phyloP scores from a whole-genome alignment of 1,139 yeast species.

The Pichia sp. region DNA sequence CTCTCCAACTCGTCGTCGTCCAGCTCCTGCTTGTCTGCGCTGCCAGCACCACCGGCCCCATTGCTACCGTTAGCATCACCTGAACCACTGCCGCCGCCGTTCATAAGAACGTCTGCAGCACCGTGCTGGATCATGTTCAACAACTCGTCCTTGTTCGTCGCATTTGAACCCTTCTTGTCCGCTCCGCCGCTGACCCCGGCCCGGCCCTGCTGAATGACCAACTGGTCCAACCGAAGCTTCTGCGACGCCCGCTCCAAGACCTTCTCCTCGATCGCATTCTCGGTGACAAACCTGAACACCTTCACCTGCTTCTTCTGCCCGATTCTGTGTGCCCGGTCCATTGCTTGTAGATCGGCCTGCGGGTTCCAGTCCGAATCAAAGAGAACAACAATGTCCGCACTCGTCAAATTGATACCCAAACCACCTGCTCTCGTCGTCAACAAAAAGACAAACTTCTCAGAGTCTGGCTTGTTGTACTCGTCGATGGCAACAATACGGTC shows the following conservation, averaged over 20 bases:
- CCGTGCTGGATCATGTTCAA: slow-evolving; percentile 79
- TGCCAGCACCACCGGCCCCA: background rate
- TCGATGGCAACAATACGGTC: slow-evolving; percentile 75
- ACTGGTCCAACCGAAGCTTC: slow-evolving; percentile 69
- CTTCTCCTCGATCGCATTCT: slow-evolving; percentile 77
- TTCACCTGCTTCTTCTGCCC: slow-evolving; percentile 81
- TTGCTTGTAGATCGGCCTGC: slow-evolving; percentile 81
- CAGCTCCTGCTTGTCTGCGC: slow-evolving; percentile 30
- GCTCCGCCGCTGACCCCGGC: slow-evolving; percentile 22
- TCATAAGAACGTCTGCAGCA: slow-evolving; percentile 58
- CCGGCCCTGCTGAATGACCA: slow-evolving; percentile 77
- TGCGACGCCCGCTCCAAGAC: slow-evolving; percentile 78
- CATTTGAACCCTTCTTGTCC: slow-evolving; percentile 34
- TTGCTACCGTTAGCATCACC: background rate
- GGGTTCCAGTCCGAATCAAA: slow-evolving; percentile 87
- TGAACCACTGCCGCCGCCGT: slow-evolving; percentile 6
- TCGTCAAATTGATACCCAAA: slow-evolving; percentile 70
- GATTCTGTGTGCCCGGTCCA: slow-evolving; percentile 86
- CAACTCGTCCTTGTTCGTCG: slow-evolving; percentile 60
- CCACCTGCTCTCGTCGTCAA: slow-evolving; percentile 85
- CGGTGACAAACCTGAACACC: slow-evolving; percentile 72
- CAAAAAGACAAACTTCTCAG: slow-evolving; percentile 64
- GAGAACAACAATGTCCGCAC: slow-evolving; percentile 69
- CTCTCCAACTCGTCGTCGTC: slow-evolving; percentile 62
- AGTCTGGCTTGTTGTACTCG: slow-evolving; percentile 67